Evolutionary conservation across 768 basidiomycete genomes (phyloP), one percentile per base, ranked within the genome.

Genomic region (Pulveroboletus sp.): DNA sequence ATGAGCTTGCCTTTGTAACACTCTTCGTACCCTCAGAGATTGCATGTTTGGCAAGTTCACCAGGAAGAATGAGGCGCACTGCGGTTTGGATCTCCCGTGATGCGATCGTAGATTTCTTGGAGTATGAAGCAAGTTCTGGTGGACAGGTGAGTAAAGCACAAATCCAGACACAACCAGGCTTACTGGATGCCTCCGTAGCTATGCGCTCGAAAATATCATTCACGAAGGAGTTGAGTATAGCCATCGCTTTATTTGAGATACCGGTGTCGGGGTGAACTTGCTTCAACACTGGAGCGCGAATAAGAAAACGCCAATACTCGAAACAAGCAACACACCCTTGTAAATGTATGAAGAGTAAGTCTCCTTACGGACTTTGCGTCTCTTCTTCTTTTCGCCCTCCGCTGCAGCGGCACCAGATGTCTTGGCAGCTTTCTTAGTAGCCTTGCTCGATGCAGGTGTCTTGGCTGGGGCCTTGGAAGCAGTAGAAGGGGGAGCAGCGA

Each of bases 221-320:
- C 71, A 93, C 92, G 56, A 94, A 93, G 24, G 85, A 88, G 77
- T 93, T 90, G 37, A 92, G 74, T 63, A 93, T 93, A 55, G 88
- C 85, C 89, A 93, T 91, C 3, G 87, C 86, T 72, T 95, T 95
- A 82, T 92, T 95, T 32, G 93, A 95, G 80, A 96, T 95, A 85
- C 94, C 94, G 45, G 93, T 95, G 63, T 95, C 93, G 45, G 94
- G 95, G 75, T 95, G 94, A 56, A 96, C 93, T 75, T 96, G 95
- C 75, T 89, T 96, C 61, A 96, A 80, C 57, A 96, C 93, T 91
- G 50, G 6, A 43, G 22, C 36, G 17, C 32, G 27, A 26, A 34
- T 64, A 14, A 54, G 51, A 19, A 30, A n/a, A 12, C 2, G 16
- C 9, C 20, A 27, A 24, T 14, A 16, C 8, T 19, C 13, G 1